Conservation (phyloP, 108 stramenopile genomes). For the Cyclotella distinguenda region DNA sequence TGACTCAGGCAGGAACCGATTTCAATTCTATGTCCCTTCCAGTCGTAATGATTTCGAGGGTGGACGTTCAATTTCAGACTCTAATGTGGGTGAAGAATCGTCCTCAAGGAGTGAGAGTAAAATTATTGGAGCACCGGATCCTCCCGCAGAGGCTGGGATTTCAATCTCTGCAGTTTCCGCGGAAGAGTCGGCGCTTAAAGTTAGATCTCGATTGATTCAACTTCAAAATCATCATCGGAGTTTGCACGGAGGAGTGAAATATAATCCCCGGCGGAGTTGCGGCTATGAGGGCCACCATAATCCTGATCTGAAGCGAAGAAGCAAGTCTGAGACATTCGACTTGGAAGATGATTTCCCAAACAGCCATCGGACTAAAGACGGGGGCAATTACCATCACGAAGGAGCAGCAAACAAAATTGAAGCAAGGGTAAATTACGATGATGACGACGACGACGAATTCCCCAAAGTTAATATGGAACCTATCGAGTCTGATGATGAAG, state of each 20-base stretch:
- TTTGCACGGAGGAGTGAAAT: slow-evolving; percentile 4
- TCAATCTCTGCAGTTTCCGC: not conserved
- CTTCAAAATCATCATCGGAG: slow-evolving; percentile 24
- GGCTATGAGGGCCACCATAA: not conserved
- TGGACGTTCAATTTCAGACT: too few species aligned
- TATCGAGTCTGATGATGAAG: slow-evolving; percentile 39
- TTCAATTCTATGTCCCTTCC: slow-evolving; percentile 12
- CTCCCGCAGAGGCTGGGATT: slow-evolving; percentile 11
- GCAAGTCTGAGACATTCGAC: not conserved
- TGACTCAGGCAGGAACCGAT: not conserved
- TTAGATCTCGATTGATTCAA: slow-evolving; percentile 29
- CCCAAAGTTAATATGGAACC: slow-evolving; percentile 29
- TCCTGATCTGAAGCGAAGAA: not conserved
- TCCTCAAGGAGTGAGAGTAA: too few species aligned
- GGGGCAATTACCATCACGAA: not conserved
- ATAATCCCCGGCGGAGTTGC: not conserved
- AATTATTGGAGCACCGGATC: slow-evolving; percentile 24
- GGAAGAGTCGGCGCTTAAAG: slow-evolving; percentile 25
- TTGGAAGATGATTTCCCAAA: not conserved
- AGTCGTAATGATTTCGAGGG: too few species aligned
- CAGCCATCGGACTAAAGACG: not conserved
- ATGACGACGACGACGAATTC: slow-evolving; percentile 36
- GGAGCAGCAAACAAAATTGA: not conserved
- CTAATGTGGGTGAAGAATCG: too few species aligned
- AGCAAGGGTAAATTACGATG: slow-evolving; percentile 15